A percentile compares a stretch with the other conserved stretches of the same genome.
These are phyloP conservation scores for Esteya vermicola DNA, from an alignment of 2,329 filamentous ascomycete species.

Conservation along the genomic window DNA sequence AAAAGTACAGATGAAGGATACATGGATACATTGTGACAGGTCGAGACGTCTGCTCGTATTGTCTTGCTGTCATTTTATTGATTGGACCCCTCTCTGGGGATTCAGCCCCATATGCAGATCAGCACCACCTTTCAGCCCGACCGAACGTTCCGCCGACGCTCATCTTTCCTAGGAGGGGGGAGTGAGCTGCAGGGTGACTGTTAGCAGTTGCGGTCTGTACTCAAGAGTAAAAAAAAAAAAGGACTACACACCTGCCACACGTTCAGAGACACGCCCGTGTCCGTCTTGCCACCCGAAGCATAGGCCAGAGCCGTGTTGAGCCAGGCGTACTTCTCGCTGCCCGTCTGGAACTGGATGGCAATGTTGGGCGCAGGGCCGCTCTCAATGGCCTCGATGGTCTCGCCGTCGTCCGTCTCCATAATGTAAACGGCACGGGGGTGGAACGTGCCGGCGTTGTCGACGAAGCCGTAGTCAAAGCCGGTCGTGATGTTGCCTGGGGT, in stretches of 20 bases:
- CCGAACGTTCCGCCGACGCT: too few relatives aligned
- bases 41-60: not conserved
- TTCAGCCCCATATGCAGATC: not conserved
- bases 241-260: slow-evolving; percentile 8
- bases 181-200: not conserved
- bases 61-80: too few relatives aligned
- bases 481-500: slow-evolving; percentile 15
- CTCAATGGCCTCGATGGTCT: slow-evolving; percentile 22
- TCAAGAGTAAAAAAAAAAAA: not conserved
- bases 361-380: slow-evolving; percentile 21
- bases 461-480: slow-evolving; percentile 23
- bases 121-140: too few relatives aligned
- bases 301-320: slow-evolving; percentile 20
- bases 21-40: too few relatives aligned
- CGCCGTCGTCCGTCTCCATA: slow-evolving; percentile 23
- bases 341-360: slow-evolving; percentile 20
- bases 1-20: too few relatives aligned
- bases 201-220: too few relatives aligned
- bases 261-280: slow-evolving; percentile 6
- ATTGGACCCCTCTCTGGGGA: too few relatives aligned
- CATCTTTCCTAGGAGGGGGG: too few relatives aligned
- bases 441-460: slow-evolving; percentile 20
- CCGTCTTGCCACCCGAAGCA: slow-evolving; percentile 5
- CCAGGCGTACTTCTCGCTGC: slow-evolving; percentile 21
- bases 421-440: slow-evolving; percentile 24